A percentile compares a stretch with the other conserved stretches of the same genome.
Conservation (phyloP, 805 yeast species). For the Komagataella ulmi region DNA sequence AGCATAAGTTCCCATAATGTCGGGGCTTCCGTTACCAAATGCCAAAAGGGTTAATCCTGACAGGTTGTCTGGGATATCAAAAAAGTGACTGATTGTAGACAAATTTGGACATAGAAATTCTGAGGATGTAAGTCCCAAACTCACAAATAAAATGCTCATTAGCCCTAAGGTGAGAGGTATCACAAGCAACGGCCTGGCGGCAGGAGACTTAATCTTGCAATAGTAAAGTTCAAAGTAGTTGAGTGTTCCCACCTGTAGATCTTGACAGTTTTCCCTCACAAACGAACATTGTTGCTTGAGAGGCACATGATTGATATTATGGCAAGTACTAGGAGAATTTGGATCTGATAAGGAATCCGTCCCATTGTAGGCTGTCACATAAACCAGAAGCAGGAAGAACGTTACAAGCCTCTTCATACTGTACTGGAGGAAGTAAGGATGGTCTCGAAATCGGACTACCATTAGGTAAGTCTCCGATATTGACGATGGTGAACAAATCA, state of each 20-base stretch:
- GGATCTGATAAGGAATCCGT: background rate
- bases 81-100: slow-evolving; percentile 46
- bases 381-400: background rate
- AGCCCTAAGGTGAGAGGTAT: slow-evolving; percentile 10
- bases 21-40: slow-evolving; percentile 89
- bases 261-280: slow-evolving; percentile 13
- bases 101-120: slow-evolving; percentile 78
- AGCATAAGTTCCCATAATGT: slow-evolving; percentile 70
- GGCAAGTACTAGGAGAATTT: slow-evolving; percentile 5
- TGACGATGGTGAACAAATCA: background rate
- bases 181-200: slow-evolving; percentile 6
- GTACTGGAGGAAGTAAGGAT: background rate
- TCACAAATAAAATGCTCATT: slow-evolving; percentile 33
- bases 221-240: slow-evolving; percentile 17
- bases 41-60: slow-evolving; percentile 86
- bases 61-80: slow-evolving; percentile 64
- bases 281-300: slow-evolving; percentile 14
- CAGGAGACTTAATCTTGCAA: slow-evolving; percentile 9
- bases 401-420: background rate
- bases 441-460: background rate
- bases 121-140: slow-evolving; percentile 73
- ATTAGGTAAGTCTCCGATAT: too few relatives aligned
- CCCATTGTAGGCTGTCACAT: background rate
- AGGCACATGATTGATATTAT: slow-evolving; percentile 10
- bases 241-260: slow-evolving; percentile 13